These are phyloP conservation scores for Apiospora saccharicola DNA, from an alignment of 2,329 filamentous ascomycete genomes.

Conservation along the genomic window DNA sequence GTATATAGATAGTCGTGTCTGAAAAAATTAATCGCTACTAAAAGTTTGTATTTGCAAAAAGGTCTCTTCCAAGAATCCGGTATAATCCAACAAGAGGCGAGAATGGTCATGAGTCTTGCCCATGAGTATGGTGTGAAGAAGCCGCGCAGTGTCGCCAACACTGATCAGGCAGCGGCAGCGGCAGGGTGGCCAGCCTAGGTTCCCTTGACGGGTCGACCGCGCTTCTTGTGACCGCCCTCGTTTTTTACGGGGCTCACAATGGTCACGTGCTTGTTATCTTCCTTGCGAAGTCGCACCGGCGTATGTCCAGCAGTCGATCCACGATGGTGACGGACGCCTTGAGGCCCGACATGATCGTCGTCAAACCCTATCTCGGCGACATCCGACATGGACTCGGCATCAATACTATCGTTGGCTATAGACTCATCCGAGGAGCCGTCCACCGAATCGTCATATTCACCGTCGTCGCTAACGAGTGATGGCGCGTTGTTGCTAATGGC, in stretches of 20 bases:
- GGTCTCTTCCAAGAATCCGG: constrained; percentile 24
- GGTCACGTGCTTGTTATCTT: constrained; percentile 62
- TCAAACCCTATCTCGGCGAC: constrained; percentile 69
- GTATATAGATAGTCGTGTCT: constrained; percentile 19
- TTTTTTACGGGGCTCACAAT: constrained; percentile 61
- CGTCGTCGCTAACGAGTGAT: constrained; percentile 81
- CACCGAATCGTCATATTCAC: constrained; percentile 78
- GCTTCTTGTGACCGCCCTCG: constrained; percentile 43
- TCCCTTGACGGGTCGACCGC: constrained; percentile 30
- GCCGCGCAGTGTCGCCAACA: not conserved
- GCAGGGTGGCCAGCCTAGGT: not conserved
- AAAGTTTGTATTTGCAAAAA: constrained; percentile 23
- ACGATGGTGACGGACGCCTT: constrained; percentile 51
- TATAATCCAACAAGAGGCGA: constrained; percentile 23
- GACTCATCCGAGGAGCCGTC: constrained; percentile 66
- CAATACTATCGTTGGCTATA: constrained; percentile 62
- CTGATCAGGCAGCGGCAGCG: not conserved
- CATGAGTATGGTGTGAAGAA: not conserved
- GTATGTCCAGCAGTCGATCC: constrained; percentile 46
- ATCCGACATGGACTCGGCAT: constrained; percentile 66
- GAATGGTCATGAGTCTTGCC: constrained; percentile 17
- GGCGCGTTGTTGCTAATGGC: constrained; percentile 78
- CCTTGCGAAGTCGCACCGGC: constrained; percentile 59
- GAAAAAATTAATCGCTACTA: constrained; percentile 22
- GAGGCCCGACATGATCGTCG: constrained; percentile 55